Evolutionary conservation across 2,329 filamentous ascomycete genomes (phyloP).

Genomic region (Botryotinia narcissicola): DNA sequence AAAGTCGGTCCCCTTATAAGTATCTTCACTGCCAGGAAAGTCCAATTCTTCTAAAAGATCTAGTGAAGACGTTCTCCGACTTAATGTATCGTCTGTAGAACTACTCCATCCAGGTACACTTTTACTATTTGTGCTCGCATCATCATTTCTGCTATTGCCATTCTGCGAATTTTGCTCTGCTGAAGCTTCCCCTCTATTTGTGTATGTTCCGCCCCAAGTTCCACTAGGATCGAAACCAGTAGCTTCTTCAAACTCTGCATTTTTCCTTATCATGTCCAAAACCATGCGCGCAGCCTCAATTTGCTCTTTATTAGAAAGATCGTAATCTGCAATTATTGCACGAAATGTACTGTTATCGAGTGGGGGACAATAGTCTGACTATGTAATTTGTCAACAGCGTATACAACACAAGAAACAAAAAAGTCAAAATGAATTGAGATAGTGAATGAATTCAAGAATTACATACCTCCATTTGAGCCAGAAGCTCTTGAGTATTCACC

Average conservation of each 20-base stretch:
- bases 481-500: constrained; percentile 15
- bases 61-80: constrained; percentile 29
- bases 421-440: background rate
- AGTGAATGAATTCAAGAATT: background rate
- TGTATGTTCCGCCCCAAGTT: constrained; percentile 48
- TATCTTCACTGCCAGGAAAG: constrained; percentile 40
- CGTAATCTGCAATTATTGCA: constrained; percentile 72
- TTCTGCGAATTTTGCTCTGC: constrained; percentile 20
- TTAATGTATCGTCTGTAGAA: constrained; percentile 35
- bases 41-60: constrained; percentile 32
- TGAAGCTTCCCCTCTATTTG: constrained; percentile 4
- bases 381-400: background rate
- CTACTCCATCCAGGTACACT: constrained; percentile 33
- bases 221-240: constrained; percentile 78
- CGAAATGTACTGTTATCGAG: constrained; percentile 57
- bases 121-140: constrained; percentile 29
- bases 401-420: background rate
- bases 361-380: constrained; percentile 22
- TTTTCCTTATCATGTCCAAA: constrained; percentile 63
- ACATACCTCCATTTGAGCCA: constrained; percentile 16
- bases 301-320: constrained; percentile 54
- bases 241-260: constrained; percentile 65
- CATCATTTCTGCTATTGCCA: constrained; percentile 19
- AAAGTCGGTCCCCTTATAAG: constrained; percentile 45
- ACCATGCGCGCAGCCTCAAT: constrained; percentile 54